Percentiles rank a stretch among this genome's conserved stretches.
phyloP scores from a whole-genome alignment of 495 filamentous ascomycete genomes.

The Alectoria sarmentosa region DNA sequence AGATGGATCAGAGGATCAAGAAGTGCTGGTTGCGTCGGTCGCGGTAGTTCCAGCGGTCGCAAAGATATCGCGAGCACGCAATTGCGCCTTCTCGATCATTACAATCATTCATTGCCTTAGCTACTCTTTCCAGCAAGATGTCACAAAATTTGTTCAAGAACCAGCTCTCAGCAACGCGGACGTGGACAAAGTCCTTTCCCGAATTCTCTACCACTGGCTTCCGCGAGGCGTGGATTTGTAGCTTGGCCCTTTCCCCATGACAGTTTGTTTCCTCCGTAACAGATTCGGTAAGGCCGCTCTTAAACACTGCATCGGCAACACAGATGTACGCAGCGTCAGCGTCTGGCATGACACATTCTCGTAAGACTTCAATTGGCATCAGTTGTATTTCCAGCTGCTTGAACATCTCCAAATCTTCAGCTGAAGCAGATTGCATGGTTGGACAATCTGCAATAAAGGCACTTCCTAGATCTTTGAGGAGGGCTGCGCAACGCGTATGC shows the following conservation, averaged over 20 bases:
- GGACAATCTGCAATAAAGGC: not conserved
- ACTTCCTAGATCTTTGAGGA: not conserved
- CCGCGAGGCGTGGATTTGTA: not conserved
- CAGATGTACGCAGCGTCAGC: not conserved
- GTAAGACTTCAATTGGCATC: not conserved
- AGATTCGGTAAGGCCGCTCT: not conserved
- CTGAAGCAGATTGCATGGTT: not conserved
- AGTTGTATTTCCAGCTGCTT: not conserved
- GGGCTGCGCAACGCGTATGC: not conserved
- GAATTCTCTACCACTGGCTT: not conserved
- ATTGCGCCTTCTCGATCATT: not conserved
- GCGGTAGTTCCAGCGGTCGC: not conserved
- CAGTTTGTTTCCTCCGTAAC: not conserved
- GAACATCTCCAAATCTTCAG: not conserved
- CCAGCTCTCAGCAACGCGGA: not conserved
- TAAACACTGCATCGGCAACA: not conserved
- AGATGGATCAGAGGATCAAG: not conserved
- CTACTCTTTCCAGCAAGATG: not conserved
- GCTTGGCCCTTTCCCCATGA: not conserved
- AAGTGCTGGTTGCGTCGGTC: not conserved
- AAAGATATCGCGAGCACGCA: not conserved
- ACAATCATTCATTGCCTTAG: not conserved
- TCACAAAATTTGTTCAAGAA: not conserved
- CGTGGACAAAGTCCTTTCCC: not conserved
- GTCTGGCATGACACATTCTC: not conserved